Percentiles rank a stretch among this genome's conserved stretches.
Evolutionary conservation across 2,329 filamentous ascomycete genomes (phyloP).

Genomic region (Verticillium isaacii): DNA sequence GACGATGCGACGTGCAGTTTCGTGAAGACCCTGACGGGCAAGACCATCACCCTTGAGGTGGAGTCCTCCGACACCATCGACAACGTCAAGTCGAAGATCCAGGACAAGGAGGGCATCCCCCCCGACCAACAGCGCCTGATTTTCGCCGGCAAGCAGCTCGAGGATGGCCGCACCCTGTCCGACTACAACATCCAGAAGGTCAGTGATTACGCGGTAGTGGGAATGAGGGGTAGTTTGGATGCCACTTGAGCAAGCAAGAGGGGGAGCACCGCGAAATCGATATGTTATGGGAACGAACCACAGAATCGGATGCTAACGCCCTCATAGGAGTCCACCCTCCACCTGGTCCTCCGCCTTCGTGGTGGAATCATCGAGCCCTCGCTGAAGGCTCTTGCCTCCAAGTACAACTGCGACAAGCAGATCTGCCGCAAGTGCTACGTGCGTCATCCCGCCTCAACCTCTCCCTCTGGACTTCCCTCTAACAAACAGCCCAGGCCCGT

Average conservation of each 20-base stretch:
- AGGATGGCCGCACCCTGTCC: conserved; percentile 93
- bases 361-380: conserved; percentile 99
- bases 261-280: neutral
- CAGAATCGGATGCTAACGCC: conserved; percentile 11
- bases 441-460: conserved; percentile 35
- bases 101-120: conserved; percentile 99
- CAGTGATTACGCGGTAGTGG: conserved; percentile 28
- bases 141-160: conserved; percentile 98
- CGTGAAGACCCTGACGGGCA: conserved; percentile 99
- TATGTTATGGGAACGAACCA: neutral
- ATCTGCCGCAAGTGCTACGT: conserved; percentile 99
- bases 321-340: conserved; percentile 89
- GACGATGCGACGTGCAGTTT: conserved; percentile 58
- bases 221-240: neutral
- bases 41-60: conserved; percentile 99
- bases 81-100: conserved; percentile 99
- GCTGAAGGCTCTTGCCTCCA: conserved; percentile 95
- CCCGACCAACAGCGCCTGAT: conserved; percentile 98
- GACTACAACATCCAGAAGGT: conserved; percentile 99
- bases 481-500: conserved; percentile 49
- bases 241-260: neutral
- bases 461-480: neutral
- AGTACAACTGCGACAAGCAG: conserved; percentile 99
- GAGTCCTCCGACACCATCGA: conserved; percentile 99
- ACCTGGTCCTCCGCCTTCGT: conserved; percentile 97